Evolutionary conservation across 441 rosid species (phyloP).

Genomic region (Adansonia gregorii): DNA sequence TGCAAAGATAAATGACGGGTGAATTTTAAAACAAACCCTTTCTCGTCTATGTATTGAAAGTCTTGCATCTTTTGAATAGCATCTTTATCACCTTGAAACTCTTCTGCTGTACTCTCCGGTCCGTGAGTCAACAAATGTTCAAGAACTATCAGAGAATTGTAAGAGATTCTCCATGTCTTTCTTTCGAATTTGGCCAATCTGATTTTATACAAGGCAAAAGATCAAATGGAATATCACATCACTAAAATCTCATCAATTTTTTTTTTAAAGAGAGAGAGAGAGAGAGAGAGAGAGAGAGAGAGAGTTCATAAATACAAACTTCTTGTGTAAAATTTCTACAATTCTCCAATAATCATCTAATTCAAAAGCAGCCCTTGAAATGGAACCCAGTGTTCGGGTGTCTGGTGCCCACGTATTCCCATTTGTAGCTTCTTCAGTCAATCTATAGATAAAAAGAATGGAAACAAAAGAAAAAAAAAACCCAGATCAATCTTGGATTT

Average conservation of each 20-base stretch:
- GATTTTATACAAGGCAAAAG: constrained; percentile 7
- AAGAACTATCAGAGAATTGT: constrained; percentile 71
- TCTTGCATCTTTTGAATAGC: constrained; percentile 54
- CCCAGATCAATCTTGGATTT: neutral
- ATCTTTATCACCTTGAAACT: constrained; percentile 65
- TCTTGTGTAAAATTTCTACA: constrained; percentile 76
- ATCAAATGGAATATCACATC: neutral
- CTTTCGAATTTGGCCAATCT: constrained; percentile 75
- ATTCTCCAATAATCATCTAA: constrained; percentile 83
- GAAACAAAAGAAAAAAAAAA: neutral
- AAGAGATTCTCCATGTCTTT: constrained; percentile 78
- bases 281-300: neutral
- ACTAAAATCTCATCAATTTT: neutral
- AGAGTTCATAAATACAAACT: constrained; percentile 39
- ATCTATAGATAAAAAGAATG: constrained; percentile 41
- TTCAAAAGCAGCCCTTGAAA: constrained; percentile 93
- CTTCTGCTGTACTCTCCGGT: constrained; percentile 83
- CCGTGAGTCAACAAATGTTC: constrained; percentile 90
- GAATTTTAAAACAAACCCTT: constrained; percentile 54
- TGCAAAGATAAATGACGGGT: neutral
- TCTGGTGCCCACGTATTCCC: constrained; percentile 71
- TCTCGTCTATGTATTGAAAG: constrained; percentile 80
- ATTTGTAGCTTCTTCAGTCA: constrained; percentile 87
- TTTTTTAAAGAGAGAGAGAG: neutral
- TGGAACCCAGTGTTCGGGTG: constrained; percentile 59